Conservation (phyloP, 129 eudicot genomes). For the Kitagawia praeruptora region DNA sequence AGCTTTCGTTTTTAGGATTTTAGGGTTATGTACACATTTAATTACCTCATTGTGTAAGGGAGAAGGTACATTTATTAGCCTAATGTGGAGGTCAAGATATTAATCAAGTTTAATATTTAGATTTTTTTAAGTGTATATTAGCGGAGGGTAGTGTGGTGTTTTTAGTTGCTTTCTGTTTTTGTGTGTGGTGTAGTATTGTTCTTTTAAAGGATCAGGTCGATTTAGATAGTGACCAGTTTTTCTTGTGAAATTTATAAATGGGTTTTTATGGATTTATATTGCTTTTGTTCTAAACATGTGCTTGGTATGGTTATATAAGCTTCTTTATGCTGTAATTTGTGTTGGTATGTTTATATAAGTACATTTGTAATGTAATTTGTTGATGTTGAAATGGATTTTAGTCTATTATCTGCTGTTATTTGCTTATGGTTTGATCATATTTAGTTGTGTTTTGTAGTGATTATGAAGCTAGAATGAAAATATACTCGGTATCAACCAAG, state of each 20-base stretch:
- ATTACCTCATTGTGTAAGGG: too few species aligned
- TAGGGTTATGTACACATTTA: too few species aligned
- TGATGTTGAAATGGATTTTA: not conserved
- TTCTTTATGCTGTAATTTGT: not conserved
- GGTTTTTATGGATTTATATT: not conserved
- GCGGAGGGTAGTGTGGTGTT: too few species aligned
- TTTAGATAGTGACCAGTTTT: not conserved
- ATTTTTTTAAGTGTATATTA: too few species aligned
- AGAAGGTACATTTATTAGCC: too few species aligned
- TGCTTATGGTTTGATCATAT: not conserved
- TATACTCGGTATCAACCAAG: slow-evolving; percentile 79
- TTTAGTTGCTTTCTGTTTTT: too few species aligned
- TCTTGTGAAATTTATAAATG: not conserved
- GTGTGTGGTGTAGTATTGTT: too few species aligned
- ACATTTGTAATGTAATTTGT: not conserved
- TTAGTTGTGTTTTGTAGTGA: slow-evolving; percentile 31
- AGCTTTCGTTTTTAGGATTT: too few species aligned
- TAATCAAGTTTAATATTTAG: too few species aligned
- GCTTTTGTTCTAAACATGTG: not conserved
- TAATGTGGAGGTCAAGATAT: too few species aligned
- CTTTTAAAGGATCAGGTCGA: not conserved
- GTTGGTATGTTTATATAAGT: not conserved
- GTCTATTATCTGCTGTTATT: not conserved
- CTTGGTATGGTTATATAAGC: not conserved
- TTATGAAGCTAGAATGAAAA: slow-evolving; percentile 84